phyloP scores from a whole-genome alignment of 75 land plant genomes.

The Sequoiadendron giganteum region DNA sequence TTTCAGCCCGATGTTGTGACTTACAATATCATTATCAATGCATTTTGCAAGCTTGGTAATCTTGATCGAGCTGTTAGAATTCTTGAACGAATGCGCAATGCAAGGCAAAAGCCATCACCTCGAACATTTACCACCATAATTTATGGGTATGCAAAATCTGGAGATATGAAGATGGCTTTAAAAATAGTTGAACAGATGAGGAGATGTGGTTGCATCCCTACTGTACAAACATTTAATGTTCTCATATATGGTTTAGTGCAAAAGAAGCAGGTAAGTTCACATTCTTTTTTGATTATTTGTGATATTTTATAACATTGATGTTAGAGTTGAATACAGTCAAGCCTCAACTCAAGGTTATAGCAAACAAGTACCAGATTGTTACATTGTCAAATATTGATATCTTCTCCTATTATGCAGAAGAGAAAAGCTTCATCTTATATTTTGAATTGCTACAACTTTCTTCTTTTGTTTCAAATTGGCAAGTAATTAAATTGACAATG shows the following conservation, averaged over 20 bases:
- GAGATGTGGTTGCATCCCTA: slow-evolving; percentile 82
- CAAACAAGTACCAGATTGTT: not conserved
- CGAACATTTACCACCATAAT: slow-evolving; percentile 86
- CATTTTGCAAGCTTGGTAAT: slow-evolving; percentile 86
- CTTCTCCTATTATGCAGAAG: not conserved
- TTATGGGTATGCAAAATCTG: slow-evolving; percentile 73
- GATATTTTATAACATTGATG: not conserved
- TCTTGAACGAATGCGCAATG: slow-evolving; percentile 70
- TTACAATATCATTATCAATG: slow-evolving; percentile 82
- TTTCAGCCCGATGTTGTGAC: slow-evolving; percentile 90
- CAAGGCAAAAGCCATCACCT: slow-evolving; percentile 61
- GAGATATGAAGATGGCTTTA: slow-evolving; percentile 69
- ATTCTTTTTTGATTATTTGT: not conserved
- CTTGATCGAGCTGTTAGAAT: slow-evolving; percentile 73
- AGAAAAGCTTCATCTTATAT: not conserved
- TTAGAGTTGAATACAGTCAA: not conserved
- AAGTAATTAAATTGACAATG: slow-evolving; percentile 1
- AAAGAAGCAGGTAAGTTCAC: slow-evolving; percentile 62
- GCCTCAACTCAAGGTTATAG: not conserved
- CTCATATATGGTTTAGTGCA: slow-evolving; percentile 82
- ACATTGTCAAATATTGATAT: slow-evolving; percentile 10
- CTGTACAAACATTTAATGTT: slow-evolving; percentile 83
- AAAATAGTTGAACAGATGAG: slow-evolving; percentile 78
- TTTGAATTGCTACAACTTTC: not conserved
- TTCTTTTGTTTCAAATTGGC: not conserved